Base-by-base conservation (phyloP, 192 early-diverging fungal genomes). In the Linnemannia elongata region DNA sequence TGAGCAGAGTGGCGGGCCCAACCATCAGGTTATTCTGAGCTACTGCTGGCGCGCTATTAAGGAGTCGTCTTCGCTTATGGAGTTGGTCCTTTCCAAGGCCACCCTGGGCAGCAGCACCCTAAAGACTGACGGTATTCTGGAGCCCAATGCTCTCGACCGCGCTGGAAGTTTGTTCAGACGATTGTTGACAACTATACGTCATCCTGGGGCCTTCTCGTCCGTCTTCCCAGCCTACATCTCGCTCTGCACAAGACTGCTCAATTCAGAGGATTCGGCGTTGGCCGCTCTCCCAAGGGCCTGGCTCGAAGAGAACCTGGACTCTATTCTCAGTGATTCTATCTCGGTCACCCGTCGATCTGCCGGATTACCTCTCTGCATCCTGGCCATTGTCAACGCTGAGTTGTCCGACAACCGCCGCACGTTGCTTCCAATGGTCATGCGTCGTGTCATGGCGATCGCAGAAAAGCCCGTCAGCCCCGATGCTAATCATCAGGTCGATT, bases 41-140 rank as follows among this genome's bases (percentile, higher is more conserved):
- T 95, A 95, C 76, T 98, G 97, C 88, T 99, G 97, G 95, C 91
- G 97, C 74, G 95, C 96, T 22, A 94, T 99, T 69, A 98, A 97
- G 82, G 96, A 97, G 80, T 95, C 96, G 30, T 94, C 95, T 72
- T 87, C 80, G 2, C 22, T 82, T 18, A 81, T 87, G 85, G 85
- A 87, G 42, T 63, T 87, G 33, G 80, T 87, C 12, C 76, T 87
- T 72, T 87, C 85, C 38, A 81, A 87, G 69, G 85, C 85, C 15
- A 87, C 85, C 1, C 24, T 87, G 33, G 76, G 71, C 10, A 75
- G 75, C 60, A 86, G 76, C 52, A 33, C 76, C 0, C 75, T 70
- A 47, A 87, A 87, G 66, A 76, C 74, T 8, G 80, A 87, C 6
- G 85, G 85, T 17, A 75, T 87, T 15, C 49, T 87, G 0, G 76